These are phyloP conservation scores for Dendryphion nanum DNA, from an alignment of 2,329 filamentous ascomycete species.

Conservation along the genomic window DNA sequence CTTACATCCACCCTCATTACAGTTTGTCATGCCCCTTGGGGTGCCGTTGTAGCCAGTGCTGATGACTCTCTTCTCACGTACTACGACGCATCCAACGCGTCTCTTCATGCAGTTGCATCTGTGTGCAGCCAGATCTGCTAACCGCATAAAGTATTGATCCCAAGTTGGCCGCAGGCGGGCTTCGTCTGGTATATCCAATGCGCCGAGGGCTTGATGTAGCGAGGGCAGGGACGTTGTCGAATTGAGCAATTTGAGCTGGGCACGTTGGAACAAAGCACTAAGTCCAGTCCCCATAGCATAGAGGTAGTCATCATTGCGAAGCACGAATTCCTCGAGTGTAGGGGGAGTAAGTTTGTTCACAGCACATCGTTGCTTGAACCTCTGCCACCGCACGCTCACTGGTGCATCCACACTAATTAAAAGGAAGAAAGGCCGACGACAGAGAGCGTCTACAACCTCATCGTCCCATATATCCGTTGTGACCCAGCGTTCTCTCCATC, in stretches of 20 bases:
- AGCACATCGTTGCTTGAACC: conserved; percentile 64
- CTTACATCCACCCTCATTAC: conserved; percentile 83
- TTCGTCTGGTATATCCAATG: conserved; percentile 73
- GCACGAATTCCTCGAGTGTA: conserved; percentile 58
- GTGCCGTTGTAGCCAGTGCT: conserved; percentile 98
- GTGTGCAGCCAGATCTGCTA: conserved; percentile 87
- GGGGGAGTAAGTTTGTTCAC: conserved; percentile 50
- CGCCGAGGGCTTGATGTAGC: conserved; percentile 69
- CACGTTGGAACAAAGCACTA: conserved; percentile 74
- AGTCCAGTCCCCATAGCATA: conserved; percentile 66
- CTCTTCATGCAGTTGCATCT: conserved; percentile 98
- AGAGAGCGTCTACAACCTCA: conserved; percentile 68
- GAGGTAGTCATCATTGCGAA: conserved; percentile 70
- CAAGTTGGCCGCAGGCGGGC: conserved; percentile 82
- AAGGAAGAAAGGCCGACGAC: conserved; percentile 85
- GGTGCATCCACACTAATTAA: conserved; percentile 90
- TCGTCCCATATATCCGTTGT: conserved; percentile 80
- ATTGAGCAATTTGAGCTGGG: conserved; percentile 84
- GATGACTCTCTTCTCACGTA: conserved; percentile 81
- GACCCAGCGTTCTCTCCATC: conserved; percentile 83
- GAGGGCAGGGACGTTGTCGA: conserved; percentile 69
- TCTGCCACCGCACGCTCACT: conserved; percentile 76
- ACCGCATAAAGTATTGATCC: conserved; percentile 97
- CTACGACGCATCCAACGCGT: conserved; percentile 89
- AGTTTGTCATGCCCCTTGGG: conserved; percentile 84